Evolutionary conservation across 345 rosid genomes (phyloP).

Genomic region (Corymbia maculata): DNA sequence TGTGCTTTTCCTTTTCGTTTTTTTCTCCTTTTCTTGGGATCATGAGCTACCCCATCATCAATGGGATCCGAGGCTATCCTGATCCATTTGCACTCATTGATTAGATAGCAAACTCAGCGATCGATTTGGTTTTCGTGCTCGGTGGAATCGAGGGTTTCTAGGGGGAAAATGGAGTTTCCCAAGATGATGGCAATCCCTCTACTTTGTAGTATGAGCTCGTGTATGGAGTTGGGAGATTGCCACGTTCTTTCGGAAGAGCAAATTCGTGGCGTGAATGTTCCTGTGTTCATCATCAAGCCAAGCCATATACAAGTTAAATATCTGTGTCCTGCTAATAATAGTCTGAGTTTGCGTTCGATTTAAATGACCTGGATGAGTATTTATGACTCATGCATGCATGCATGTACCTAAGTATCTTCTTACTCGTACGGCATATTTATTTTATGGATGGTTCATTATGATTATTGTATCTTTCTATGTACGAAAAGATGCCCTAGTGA

Average conservation of each 20-base stretch:
- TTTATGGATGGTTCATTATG: neutral
- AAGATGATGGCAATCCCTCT: neutral
- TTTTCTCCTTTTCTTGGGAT: neutral
- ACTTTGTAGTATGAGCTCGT: neutral
- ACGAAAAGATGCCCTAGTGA: neutral
- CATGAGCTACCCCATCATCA: neutral
- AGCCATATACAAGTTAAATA: neutral
- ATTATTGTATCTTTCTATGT: neutral
- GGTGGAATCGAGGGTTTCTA: neutral
- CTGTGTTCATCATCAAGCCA: neutral
- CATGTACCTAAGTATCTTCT: neutral
- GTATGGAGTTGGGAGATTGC: neutral
- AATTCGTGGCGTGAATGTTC: neutral
- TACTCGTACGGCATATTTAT: neutral
- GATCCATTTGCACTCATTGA: neutral
- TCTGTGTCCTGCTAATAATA: neutral
- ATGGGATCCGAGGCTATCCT: neutral
- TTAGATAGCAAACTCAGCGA: neutral
- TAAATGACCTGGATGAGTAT: neutral
- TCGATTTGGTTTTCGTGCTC: neutral
- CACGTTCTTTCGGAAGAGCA: neutral
- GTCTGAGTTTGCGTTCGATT: neutral
- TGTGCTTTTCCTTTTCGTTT: neutral
- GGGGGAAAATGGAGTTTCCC: neutral
- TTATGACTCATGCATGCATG: neutral